Evolutionary conservation across 2,329 filamentous ascomycete species (phyloP).

Genomic region (Alternaria gaisen): DNA sequence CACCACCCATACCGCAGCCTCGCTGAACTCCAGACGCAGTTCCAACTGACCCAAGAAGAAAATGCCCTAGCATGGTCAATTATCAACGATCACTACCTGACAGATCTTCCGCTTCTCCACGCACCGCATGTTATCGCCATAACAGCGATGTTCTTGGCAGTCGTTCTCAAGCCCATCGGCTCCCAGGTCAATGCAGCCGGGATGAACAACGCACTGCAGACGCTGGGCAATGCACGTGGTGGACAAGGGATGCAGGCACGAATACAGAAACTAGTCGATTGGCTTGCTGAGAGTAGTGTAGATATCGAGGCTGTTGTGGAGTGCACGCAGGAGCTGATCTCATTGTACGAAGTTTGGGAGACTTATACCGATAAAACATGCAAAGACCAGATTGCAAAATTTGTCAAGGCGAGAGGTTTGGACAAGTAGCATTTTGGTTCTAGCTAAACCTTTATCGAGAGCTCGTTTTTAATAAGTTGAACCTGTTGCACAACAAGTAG

Average conservation of each 20-base stretch:
- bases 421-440: slow-evolving; percentile 58
- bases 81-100: slow-evolving; percentile 92
- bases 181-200: slow-evolving; percentile 56
- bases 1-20: slow-evolving; percentile 91
- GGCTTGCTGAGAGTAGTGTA: slow-evolving; percentile 85
- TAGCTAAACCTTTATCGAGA: background rate
- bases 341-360: slow-evolving; percentile 82
- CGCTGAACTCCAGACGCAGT: slow-evolving; percentile 72
- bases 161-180: slow-evolving; percentile 77
- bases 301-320: slow-evolving; percentile 87
- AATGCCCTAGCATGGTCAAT: slow-evolving; percentile 79
- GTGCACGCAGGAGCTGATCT: slow-evolving; percentile 89
- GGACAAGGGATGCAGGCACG: slow-evolving; percentile 58
- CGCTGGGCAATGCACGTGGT: slow-evolving; percentile 43
- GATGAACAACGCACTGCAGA: slow-evolving; percentile 50
- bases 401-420: slow-evolving; percentile 67
- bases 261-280: slow-evolving; percentile 75
- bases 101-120: slow-evolving; percentile 85
- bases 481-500: too few relatives aligned
- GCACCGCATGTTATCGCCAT: slow-evolving; percentile 89
- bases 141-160: slow-evolving; percentile 81
- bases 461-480: too few relatives aligned
- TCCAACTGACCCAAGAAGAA: slow-evolving; percentile 81
- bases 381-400: slow-evolving; percentile 69
- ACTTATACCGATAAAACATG: slow-evolving; percentile 70